These are phyloP conservation scores for Pisolithus thermaeus DNA, from an alignment of 1,284 basidiomycete species.

Conservation along the genomic window DNA sequence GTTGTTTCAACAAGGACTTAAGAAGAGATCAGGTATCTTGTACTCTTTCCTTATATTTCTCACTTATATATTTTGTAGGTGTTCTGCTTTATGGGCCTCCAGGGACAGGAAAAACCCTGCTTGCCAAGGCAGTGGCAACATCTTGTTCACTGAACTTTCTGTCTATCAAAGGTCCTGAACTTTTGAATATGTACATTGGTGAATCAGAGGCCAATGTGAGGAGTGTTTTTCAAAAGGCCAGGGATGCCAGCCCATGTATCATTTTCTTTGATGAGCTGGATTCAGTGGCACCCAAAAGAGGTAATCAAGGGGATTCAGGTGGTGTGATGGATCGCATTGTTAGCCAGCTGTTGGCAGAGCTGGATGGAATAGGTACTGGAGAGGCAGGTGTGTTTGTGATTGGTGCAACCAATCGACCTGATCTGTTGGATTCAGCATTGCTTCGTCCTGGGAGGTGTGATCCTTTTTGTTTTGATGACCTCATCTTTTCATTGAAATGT, in stretches of 20 bases:
- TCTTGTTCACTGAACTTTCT: conserved; percentile 91
- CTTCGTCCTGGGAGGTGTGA: conserved; percentile 82
- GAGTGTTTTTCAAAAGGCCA: conserved; percentile 85
- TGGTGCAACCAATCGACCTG: conserved; percentile 96
- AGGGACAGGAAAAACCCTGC: conserved; percentile 92
- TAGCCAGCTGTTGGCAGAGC: conserved; percentile 90
- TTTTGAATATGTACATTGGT: conserved; percentile 98
- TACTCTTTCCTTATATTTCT: background rate
- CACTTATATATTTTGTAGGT: conserved; percentile 39
- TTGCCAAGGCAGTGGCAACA: conserved; percentile 92
- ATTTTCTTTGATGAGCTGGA: conserved; percentile 99
- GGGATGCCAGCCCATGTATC: conserved; percentile 87
- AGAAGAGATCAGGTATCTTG: conserved; percentile 83
- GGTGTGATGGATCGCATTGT: conserved; percentile 99
- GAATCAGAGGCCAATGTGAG: conserved; percentile 97
- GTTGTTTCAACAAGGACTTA: conserved; percentile 87
- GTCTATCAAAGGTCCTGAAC: conserved; percentile 95
- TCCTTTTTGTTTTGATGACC: conserved; percentile 4
- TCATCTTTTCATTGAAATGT: background rate
- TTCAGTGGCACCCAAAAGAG: conserved; percentile 92
- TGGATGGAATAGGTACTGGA: conserved; percentile 83
- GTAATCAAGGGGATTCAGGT: conserved; percentile 91
- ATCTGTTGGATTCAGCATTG: conserved; percentile 90
- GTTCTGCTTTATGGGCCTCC: conserved; percentile 91
- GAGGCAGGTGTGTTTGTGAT: conserved; percentile 87